phyloP scores from a whole-genome alignment of 768 basidiomycete genomes.

The Astraeus odoratus region DNA sequence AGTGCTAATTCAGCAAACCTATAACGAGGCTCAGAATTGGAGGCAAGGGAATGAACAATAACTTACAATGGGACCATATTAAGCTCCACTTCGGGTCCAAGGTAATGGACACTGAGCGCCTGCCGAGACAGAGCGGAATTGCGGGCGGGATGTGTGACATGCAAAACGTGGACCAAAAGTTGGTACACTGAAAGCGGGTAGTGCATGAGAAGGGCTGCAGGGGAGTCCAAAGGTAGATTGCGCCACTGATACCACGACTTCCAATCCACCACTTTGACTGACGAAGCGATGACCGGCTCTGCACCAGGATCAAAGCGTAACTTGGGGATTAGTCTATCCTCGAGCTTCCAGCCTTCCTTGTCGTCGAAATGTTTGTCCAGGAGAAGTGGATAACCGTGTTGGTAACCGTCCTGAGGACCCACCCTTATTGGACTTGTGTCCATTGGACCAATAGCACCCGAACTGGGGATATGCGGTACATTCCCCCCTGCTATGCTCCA shows the following conservation, averaged over 20 bases:
- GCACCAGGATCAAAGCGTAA: slow-evolving; percentile 22
- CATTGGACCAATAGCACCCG: slow-evolving; percentile 10
- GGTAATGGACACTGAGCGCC: slow-evolving; percentile 28
- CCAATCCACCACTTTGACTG: slow-evolving; percentile 32
- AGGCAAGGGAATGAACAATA: background rate
- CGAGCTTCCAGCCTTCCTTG: slow-evolving; percentile 32
- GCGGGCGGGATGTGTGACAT: slow-evolving; percentile 20
- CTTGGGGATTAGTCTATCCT: slow-evolving; percentile 28
- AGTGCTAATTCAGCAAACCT: slow-evolving; percentile 43
- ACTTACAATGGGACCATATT: slow-evolving; percentile 36
- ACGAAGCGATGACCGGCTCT: slow-evolving; percentile 22
- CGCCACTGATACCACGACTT: slow-evolving; percentile 41
- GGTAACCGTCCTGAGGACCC: slow-evolving; percentile 17
- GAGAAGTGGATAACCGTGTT: slow-evolving; percentile 29
- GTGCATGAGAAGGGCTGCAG: slow-evolving; percentile 38
- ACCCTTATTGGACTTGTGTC: slow-evolving; percentile 5
- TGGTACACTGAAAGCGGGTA: slow-evolving; percentile 37
- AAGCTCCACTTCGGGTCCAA: slow-evolving; percentile 36
- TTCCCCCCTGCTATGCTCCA: slow-evolving; percentile 34
- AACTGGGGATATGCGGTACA: slow-evolving; percentile 22
- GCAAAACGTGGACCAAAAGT: slow-evolving; percentile 29
- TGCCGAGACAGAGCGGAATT: slow-evolving; percentile 19
- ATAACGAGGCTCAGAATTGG: background rate
- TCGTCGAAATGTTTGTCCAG: slow-evolving; percentile 25
- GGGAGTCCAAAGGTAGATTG: slow-evolving; percentile 34